Percentiles rank a stretch among this genome's conserved stretches.
Evolutionary conservation across 1,284 basidiomycete species (phyloP).

Genomic region (Trichosporon asahii): DNA sequence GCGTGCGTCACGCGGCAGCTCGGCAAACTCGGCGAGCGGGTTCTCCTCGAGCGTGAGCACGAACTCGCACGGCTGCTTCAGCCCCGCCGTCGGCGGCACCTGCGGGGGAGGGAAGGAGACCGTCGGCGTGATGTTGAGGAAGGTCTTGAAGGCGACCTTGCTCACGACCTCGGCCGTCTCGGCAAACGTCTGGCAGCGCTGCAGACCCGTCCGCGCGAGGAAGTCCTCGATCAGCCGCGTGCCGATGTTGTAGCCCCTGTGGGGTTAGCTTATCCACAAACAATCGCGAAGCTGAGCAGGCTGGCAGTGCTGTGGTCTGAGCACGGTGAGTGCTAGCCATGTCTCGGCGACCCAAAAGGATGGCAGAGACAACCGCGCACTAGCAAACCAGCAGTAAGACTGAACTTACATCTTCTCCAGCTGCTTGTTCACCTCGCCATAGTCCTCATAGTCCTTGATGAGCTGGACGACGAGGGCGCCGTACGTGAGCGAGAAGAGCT

Average conservation of each 20-base stretch:
- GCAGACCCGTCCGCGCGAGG: constrained; percentile 79
- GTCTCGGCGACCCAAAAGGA: too few species aligned
- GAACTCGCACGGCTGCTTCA: constrained; percentile 57
- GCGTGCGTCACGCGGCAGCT: constrained; percentile 82
- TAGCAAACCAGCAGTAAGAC: too few species aligned
- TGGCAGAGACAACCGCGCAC: too few species aligned
- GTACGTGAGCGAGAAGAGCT: constrained; percentile 95
- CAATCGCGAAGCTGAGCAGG: too few species aligned
- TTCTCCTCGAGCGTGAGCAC: constrained; percentile 90
- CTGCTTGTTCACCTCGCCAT: constrained; percentile 69
- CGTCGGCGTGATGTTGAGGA: constrained; percentile 85
- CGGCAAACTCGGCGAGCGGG: constrained; percentile 94
- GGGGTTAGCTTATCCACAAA: constrained; percentile 32
- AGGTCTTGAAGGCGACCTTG: constrained; percentile 99
- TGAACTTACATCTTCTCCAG: constrained; percentile 62
- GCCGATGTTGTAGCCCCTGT: constrained; percentile 99
- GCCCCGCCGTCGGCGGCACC: constrained; percentile 41
- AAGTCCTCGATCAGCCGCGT: constrained; percentile 97
- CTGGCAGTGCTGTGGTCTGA: too few species aligned
- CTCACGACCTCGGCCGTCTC: constrained; percentile 91
- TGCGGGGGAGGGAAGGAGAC: constrained; percentile 64
- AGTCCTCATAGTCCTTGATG: constrained; percentile 99
- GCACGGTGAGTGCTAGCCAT: too few species aligned
- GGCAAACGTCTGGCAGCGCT: constrained; percentile 82
- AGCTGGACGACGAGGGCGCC: constrained; percentile 97